Evolutionary conservation across 208 protist genomes (phyloP).

Genomic region (Crithidia mellificae): DNA sequence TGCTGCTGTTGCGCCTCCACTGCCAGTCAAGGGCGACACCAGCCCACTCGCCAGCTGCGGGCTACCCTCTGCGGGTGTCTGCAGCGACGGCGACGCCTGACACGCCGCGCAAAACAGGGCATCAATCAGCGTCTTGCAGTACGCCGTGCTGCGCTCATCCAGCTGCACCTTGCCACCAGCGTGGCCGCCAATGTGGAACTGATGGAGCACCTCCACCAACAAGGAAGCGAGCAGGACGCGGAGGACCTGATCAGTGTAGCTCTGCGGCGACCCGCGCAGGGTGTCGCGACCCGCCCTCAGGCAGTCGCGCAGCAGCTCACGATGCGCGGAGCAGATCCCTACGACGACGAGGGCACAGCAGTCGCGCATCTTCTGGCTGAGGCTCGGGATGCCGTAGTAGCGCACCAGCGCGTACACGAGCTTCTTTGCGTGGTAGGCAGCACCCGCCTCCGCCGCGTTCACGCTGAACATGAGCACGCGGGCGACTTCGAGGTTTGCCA

Average conservation of each 20-base stretch:
- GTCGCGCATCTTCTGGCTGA: slow-evolving; percentile 33
- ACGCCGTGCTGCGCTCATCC: slow-evolving; percentile 17
- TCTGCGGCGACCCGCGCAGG: slow-evolving; percentile 5
- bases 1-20: not conserved
- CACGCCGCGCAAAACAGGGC: slow-evolving; percentile 11
- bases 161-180: slow-evolving; percentile 7
- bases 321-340: slow-evolving; percentile 20
- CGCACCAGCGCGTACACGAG: slow-evolving; percentile 18
- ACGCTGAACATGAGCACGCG: slow-evolving; percentile 29
- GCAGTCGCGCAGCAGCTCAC: slow-evolving; percentile 19
- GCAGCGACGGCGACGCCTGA: not conserved
- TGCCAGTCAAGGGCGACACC: slow-evolving; percentile 10
- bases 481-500: slow-evolving; percentile 50
- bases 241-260: slow-evolving; percentile 20
- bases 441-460: slow-evolving; percentile 22
- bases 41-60: not conserved
- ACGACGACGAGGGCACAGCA: slow-evolving; percentile 31
- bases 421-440: slow-evolving; percentile 17
- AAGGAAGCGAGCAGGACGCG: slow-evolving; percentile 34
- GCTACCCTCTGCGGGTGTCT: not conserved
- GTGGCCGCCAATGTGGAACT: slow-evolving; percentile 31
- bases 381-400: slow-evolving; percentile 20
- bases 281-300: slow-evolving; percentile 6
- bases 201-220: slow-evolving; percentile 36
- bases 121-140: slow-evolving; percentile 31